Conservation (phyloP, 495 filamentous ascomycete genomes). For the Trichodelitschia bisporula region DNA sequence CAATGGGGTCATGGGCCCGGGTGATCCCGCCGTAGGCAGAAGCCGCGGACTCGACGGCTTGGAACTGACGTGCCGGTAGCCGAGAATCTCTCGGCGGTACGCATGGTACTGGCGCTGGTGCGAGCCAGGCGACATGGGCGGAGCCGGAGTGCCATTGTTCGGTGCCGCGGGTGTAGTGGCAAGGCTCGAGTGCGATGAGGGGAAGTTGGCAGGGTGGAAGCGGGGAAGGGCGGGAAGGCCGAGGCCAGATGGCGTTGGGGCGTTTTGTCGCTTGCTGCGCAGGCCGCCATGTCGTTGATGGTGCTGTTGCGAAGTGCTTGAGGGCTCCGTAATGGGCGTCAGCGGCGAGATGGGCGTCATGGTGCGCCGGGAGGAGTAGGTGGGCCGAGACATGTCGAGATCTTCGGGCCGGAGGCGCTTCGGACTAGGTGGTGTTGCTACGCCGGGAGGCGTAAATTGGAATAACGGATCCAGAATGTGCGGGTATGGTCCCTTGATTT, state of each 20-base stretch:
- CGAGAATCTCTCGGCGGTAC: slow-evolving; percentile 1
- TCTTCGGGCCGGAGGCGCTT: too few relatives aligned
- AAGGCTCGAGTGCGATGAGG: neutral
- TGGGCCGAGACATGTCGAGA: too few relatives aligned
- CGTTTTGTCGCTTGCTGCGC: too few relatives aligned
- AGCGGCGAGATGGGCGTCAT: too few relatives aligned
- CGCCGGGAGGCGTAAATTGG: too few relatives aligned
- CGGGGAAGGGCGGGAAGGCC: neutral
- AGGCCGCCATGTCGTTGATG: too few relatives aligned
- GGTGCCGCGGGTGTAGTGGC: neutral
- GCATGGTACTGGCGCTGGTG: neutral
- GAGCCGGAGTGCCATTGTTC: neutral
- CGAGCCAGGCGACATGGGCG: neutral
- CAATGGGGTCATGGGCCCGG: neutral
- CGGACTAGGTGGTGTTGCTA: too few relatives aligned
- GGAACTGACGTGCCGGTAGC: neutral
- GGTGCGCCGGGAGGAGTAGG: too few relatives aligned
- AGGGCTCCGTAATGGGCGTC: too few relatives aligned
- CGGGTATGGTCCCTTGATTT: too few relatives aligned
- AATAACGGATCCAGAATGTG: too few relatives aligned
- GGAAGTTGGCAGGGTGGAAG: slow-evolving; percentile 1
- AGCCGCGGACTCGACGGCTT: neutral
- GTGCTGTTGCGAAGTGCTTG: too few relatives aligned
- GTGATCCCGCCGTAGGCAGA: neutral
- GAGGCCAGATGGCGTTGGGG: neutral